A percentile compares a stretch with the other conserved stretches of the same genome.
Conservation (phyloP, 2,329 filamentous ascomycete species). For the Xylaria sp. region DNA sequence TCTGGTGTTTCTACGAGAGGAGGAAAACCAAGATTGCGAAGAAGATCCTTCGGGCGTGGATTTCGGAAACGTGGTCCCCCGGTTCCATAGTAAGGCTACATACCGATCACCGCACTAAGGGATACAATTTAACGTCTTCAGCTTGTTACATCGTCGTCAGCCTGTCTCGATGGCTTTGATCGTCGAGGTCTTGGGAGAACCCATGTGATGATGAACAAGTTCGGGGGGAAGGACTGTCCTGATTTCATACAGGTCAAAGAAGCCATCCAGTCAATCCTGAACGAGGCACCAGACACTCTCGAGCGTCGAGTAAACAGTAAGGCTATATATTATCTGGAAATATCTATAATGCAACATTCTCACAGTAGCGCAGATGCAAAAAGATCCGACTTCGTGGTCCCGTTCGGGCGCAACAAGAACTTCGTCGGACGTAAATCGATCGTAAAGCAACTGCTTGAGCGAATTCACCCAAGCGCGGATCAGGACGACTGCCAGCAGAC, state of each 20-base stretch:
- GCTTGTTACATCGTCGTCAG: constrained; percentile 16
- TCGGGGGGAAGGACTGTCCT: background rate
- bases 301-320: background rate
- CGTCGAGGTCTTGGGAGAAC: background rate
- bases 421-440: constrained; percentile 19
- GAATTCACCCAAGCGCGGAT: constrained; percentile 7
- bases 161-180: constrained; percentile 9
- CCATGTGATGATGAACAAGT: constrained; percentile 7
- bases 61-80: background rate
- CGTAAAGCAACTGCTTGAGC: constrained; percentile 9
- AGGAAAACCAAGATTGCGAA: constrained; percentile 16
- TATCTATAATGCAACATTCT: too few relatives aligned
- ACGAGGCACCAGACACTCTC: background rate
- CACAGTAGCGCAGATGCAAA: background rate
- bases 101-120: constrained; percentile 5
- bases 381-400: constrained; percentile 12
- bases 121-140: constrained; percentile 4
- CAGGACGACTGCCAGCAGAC: constrained; percentile 30
- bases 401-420: constrained; percentile 18
- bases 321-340: background rate
- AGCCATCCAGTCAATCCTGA: background rate
- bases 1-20: constrained; percentile 22
- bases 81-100: constrained; percentile 9
- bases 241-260: constrained; percentile 7
- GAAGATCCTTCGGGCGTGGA: constrained; percentile 3